Evolutionary conservation across 73 alveolate genomes (phyloP), one percentile per base, ranked within the genome.

Genomic region (Uronychia setigera): DNA sequence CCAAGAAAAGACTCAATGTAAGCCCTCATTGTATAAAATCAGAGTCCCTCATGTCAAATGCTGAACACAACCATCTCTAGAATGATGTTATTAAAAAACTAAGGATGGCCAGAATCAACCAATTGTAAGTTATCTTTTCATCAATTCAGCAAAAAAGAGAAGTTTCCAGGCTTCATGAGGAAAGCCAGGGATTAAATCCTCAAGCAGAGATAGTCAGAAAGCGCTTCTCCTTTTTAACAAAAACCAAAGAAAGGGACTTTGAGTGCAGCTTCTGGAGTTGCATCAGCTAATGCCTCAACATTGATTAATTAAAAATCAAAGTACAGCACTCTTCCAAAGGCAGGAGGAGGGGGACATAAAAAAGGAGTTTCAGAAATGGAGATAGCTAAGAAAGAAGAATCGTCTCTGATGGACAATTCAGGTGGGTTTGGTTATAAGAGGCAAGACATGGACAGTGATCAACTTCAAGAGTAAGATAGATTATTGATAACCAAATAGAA

Each of bases 121-220:
- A 46, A 19, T 19, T 46, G 67, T 46, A 46, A 46, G 67, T 11
- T 11, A 19, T n/a, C n/a, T n/a, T n/a, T 46, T 46, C 67, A 46
- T 19, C 19, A 46, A 11, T 5, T 5, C 19, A 46, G 67, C n/a
- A 46, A 46, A 46, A 46, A 46, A 19, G 67, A 46, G 67, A 46
- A 46, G 67, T 46, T 46, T 19, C 67, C 67, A 11, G 67, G 67
- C n/a, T 46, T 46, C 67, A 46, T 46, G 67, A 46, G 67, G 67
- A 46, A 46, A 19, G 67, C 67, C 5, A 46, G 67, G 67, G 67
- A 46, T 11, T 19, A 46, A 19, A 46, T 46, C 19, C 19, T 46
- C 5, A 46, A 46, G 67, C n/a, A 46, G 67, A 5, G 67, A 5
- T 46, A 5, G 67, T 19, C 67, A 46, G 67, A 19, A 46, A 19